Evolutionary conservation across 2,329 filamentous ascomycete species (phyloP), one percentile per base, ranked within the genome.

Genomic region (Monosporascus ibericus): DNA sequence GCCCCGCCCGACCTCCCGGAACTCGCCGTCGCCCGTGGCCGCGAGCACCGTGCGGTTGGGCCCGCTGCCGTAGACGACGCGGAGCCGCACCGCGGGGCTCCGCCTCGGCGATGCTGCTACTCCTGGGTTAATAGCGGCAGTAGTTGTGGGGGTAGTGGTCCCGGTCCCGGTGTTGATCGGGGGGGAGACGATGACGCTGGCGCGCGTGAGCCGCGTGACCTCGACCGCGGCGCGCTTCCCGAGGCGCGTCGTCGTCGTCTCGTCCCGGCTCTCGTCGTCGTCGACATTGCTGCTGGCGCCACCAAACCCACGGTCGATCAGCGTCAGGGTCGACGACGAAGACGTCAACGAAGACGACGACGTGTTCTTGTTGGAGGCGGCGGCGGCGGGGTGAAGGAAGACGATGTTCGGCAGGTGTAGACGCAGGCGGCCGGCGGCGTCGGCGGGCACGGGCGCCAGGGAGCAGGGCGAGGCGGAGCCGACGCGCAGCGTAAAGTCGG

Each of bases 401-500:
- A 70, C 63, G 1, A 78, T 75, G 0, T 77, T 73, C 0, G 76
- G 67, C 5, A 92, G 73, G 25, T 78, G 73, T 3, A 81, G 82
- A 47, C 81, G 78, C 15, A 95, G 70, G 27, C 85, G 78, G 3
- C 94, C 92, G 1, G 91, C 90, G 7, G 84, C 84, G 66, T 94
- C 88, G 6, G 84, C 75, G 0, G 85, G 80, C 3, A 96, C 77
- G 17, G 80, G 78, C 7, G 72, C 73, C 5, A 95, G 66, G 1
- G 68, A 62, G 38, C 85, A 78, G 0, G 78, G 74, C 2, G 72
- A 66, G 50, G 79, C 82, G 36, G 87, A 85, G 47, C 85, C 84
- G n/a, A 96, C 77, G 52, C 84, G 82, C 8, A 99, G 75, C 1
- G 78, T 82, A 64, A 95, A 97, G 48, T 78, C 77, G 3, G 87